Percentiles rank a stretch among this genome's conserved stretches.
Conservation (phyloP, 768 basidiomycete genomes). For the Fistulinella prunicolor region DNA sequence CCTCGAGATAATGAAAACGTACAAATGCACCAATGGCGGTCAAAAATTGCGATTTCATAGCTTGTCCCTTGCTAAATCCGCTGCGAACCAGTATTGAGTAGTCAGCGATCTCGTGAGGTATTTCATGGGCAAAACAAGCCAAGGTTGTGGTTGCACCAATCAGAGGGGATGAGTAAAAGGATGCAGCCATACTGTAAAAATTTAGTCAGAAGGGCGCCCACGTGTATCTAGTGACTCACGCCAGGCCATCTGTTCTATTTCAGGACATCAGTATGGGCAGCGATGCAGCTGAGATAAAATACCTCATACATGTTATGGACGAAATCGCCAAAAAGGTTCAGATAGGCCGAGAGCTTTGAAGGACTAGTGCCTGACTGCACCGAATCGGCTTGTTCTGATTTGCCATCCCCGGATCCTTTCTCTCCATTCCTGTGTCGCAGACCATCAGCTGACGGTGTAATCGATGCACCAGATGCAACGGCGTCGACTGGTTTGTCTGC, state of each 20-base stretch:
- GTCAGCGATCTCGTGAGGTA: slow-evolving; percentile 96
- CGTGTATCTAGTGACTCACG: slow-evolving; percentile 48
- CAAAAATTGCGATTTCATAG: slow-evolving; percentile 91
- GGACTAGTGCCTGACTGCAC: slow-evolving; percentile 43
- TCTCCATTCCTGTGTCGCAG: slow-evolving; percentile 47
- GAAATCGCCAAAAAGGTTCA: slow-evolving; percentile 92
- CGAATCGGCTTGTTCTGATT: slow-evolving; percentile 24
- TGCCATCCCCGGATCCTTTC: slow-evolving; percentile 16
- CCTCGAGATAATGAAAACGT: slow-evolving; percentile 21
- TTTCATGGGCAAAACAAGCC: slow-evolving; percentile 93
- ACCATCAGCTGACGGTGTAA: slow-evolving; percentile 40
- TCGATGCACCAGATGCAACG: slow-evolving; percentile 48
- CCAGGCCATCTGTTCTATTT: slow-evolving; percentile 84
- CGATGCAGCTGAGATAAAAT: slow-evolving; percentile 11
- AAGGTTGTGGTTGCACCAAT: slow-evolving; percentile 94
- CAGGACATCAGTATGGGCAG: slow-evolving; percentile 14
- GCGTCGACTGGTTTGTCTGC: slow-evolving; percentile 29
- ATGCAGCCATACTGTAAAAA: slow-evolving; percentile 76
- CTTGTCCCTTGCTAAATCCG: slow-evolving; percentile 87
- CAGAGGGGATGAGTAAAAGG: slow-evolving; percentile 94
- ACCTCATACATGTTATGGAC: slow-evolving; percentile 80
- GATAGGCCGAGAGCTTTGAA: slow-evolving; percentile 85
- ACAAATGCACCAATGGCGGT: slow-evolving; percentile 93
- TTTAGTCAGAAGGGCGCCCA: slow-evolving; percentile 1
- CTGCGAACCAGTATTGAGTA: slow-evolving; percentile 90